Conservation (phyloP, 441 rosid species). For the Syzygium malaccense region DNA sequence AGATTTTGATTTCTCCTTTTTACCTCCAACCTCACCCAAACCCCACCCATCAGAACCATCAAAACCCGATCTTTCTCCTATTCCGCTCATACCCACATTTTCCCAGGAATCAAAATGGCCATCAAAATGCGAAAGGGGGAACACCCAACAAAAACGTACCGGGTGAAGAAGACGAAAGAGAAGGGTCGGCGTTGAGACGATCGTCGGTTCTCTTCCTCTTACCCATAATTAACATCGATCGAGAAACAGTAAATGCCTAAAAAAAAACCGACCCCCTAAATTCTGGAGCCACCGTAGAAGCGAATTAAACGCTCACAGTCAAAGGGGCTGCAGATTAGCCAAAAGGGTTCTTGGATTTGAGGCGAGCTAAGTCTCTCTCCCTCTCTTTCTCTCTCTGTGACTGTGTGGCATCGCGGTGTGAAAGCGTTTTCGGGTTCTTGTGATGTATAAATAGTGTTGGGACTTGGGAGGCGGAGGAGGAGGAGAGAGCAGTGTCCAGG, state of each 20-base stretch:
- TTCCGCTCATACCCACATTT: not conserved
- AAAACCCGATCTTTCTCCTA: not conserved
- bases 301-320: not conserved
- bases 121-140: not conserved
- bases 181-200: not conserved
- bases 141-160: not conserved
- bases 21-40: not conserved
- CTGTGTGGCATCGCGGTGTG: not conserved
- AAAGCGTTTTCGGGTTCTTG: not conserved
- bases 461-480: not conserved
- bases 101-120: not conserved
- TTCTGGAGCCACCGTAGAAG: not conserved
- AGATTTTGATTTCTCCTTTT: not conserved
- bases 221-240: not conserved
- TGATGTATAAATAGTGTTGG: not conserved
- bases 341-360: not conserved
- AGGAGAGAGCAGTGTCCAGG: not conserved
- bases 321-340: not conserved
- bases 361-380: not conserved
- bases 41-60: not conserved
- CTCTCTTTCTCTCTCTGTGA: not conserved
- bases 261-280: not conserved
- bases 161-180: not conserved
- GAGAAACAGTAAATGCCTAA: not conserved
- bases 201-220: not conserved